Percentiles rank a stretch among this genome's conserved stretches.
phyloP scores from a whole-genome alignment of 139 green algal species.

The Chlamydomonas sp. region DNA sequence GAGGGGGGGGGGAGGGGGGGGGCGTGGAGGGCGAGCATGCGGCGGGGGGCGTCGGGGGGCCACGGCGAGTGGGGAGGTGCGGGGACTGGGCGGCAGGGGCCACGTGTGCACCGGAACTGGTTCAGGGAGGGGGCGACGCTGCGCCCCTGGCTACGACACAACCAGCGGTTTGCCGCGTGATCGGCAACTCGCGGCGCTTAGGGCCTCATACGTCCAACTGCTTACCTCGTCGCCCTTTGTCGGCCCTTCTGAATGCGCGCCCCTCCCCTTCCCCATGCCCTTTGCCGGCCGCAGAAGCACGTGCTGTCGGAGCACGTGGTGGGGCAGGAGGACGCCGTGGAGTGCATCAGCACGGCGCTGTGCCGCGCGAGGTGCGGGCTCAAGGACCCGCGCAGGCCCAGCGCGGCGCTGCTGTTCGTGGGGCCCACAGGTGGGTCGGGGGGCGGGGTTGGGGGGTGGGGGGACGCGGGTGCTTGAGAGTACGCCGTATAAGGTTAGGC shows the following conservation, averaged over 20 bases:
- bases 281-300: constrained; percentile 29
- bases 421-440: constrained; percentile 83
- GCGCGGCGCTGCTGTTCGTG: constrained; percentile 97
- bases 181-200: no score
- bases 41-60: neutral
- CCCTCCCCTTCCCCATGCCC: neutral
- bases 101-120: no score
- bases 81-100: no score
- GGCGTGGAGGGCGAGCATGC: constrained; percentile 40
- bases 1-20: neutral
- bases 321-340: constrained; percentile 93
- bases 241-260: neutral
- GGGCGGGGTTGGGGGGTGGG: neutral
- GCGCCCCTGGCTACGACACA: no score
- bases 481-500: no score
- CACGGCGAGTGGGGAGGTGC: no score
- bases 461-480: neutral
- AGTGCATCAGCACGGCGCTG: constrained; percentile 90
- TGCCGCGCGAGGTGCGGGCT: constrained; percentile 92
- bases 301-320: constrained; percentile 59
- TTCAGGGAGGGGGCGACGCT: no score
- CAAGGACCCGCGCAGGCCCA: constrained; percentile 88
- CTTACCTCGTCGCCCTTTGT: neutral
- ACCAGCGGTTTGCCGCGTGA: no score
- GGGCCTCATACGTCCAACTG: no score